These are phyloP conservation scores for Trebouxiophyceae sp. DNA, from an alignment of 163 green algal genomes.

Conservation along the genomic window DNA sequence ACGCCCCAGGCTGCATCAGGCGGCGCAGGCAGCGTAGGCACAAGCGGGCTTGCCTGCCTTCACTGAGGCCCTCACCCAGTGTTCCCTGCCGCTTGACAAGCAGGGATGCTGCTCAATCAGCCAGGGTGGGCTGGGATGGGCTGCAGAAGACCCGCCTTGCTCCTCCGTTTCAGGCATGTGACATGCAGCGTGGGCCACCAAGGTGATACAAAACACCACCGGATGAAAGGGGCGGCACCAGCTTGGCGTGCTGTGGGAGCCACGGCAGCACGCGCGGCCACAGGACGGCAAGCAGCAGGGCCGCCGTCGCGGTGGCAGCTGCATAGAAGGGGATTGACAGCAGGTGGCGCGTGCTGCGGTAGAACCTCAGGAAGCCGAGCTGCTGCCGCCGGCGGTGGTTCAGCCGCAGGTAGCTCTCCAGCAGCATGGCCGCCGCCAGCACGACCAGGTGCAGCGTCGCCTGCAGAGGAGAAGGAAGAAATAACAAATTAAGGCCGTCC, in stretches of 20 bases:
- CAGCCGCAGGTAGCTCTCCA: constrained; percentile 8
- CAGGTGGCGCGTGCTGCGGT: constrained; percentile 5
- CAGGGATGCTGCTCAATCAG: too few species aligned
- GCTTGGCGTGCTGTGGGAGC: constrained; percentile 4
- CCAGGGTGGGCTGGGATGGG: too few species aligned
- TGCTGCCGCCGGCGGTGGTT: constrained; percentile 7
- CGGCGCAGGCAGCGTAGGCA: too few species aligned
- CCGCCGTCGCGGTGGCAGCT: neutral
- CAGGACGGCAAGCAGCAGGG: neutral
- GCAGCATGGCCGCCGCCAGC: constrained; percentile 4
- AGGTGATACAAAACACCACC: too few species aligned
- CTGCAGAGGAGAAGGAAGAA: constrained; percentile 1
- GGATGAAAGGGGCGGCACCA: too few species aligned
- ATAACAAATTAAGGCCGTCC: neutral
- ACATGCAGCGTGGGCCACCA: too few species aligned
- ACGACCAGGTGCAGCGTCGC: constrained; percentile 2
- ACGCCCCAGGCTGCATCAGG: too few species aligned
- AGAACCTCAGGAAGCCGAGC: constrained; percentile 11
- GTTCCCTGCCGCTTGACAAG: too few species aligned
- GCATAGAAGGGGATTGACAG: constrained; percentile 1
- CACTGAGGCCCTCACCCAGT: too few species aligned
- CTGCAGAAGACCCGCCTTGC: too few species aligned
- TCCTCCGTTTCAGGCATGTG: too few species aligned
- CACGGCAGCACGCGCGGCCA: constrained; percentile 1
- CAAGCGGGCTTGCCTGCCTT: too few species aligned